Conservation (phyloP, 192 early-diverging fungal species). For the Neocallimastix lanati region DNA sequence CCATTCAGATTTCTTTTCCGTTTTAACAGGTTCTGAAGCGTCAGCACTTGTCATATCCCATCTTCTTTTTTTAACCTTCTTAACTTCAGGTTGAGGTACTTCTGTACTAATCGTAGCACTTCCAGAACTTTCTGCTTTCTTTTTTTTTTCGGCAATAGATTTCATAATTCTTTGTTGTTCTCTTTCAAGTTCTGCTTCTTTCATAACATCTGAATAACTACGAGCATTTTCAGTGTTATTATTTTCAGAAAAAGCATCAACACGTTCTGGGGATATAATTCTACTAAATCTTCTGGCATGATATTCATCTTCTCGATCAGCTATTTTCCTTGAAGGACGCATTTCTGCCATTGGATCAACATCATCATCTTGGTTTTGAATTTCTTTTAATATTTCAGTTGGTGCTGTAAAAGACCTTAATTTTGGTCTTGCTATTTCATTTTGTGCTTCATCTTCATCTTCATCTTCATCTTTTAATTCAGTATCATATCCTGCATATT, state of each 20-base stretch:
- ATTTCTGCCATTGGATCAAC: slow-evolving; percentile 27
- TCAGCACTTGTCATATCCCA: slow-evolving; percentile 19
- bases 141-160: slow-evolving; percentile 53
- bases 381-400: slow-evolving; percentile 2
- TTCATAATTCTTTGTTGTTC: slow-evolving; percentile 53
- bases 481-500: neutral
- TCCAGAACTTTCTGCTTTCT: slow-evolving; percentile 23
- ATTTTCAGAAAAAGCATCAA: slow-evolving; percentile 48
- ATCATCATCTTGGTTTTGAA: slow-evolving; percentile 11
- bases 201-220: slow-evolving; percentile 73
- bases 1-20: slow-evolving; percentile 61
- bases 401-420: neutral
- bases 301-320: slow-evolving; percentile 75
- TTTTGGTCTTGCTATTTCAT: neutral
- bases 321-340: slow-evolving; percentile 41
- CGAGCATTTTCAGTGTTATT: slow-evolving; percentile 25
- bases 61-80: slow-evolving; percentile 6
- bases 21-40: slow-evolving; percentile 10
- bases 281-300: slow-evolving; percentile 60
- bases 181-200: slow-evolving; percentile 63
- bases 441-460: neutral
- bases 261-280: slow-evolving; percentile 59
- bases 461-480: neutral
- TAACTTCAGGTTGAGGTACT: neutral
- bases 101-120: neutral